Base-by-base conservation (phyloP, 2,329 filamentous ascomycete species). In the Nemania serpens region DNA sequence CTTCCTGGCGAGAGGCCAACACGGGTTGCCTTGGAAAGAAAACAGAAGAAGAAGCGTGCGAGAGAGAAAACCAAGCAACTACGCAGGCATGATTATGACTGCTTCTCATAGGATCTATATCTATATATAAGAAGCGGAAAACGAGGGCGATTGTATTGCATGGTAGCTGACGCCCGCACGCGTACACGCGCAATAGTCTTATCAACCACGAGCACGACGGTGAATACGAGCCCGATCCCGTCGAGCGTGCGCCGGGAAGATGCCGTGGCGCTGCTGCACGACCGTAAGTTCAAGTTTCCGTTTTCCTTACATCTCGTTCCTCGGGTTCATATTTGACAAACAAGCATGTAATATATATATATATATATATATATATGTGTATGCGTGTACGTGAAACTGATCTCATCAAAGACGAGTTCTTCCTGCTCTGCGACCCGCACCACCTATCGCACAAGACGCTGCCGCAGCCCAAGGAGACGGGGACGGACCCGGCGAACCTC, bases 351-450 rank as follows among this genome's bases (percentile, higher is more conserved):
- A 29, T 29, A 29, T 29, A 29, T 29, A 29, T 29, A 7, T 29
- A 29, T 29, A 7, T 29, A 29, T 29, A 29, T 29, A 29, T 29
- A 29, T 29, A 29, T 29, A 7, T 29, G 7, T 29, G 25, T 29
- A 29, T 29, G 25, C 7, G 25, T 29, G 25, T 7, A 10, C 36
- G 11, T 12, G 36, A 39, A 3, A n/a, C 25, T 46, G 20, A 46
- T 12, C 18, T 22, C 4, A 11, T 25, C 20, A 33, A 46, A 65
- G 62, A 84, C 66, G 76, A 75, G 36, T 81, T 81, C 73, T 82
- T 84, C 71, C 75, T 86, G 47, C 64, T 74, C 43, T 83, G 80
- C 73, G 79, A 84, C 64, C 83, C 84, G 49, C 81, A 84, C 73
- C 80, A 77, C 68, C 74, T 78, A 53, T 68, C 68, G 17, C 70